Base-by-base conservation (phyloP, 192 early-diverging fungal species). In the Borealophlyctis nickersoniae region DNA sequence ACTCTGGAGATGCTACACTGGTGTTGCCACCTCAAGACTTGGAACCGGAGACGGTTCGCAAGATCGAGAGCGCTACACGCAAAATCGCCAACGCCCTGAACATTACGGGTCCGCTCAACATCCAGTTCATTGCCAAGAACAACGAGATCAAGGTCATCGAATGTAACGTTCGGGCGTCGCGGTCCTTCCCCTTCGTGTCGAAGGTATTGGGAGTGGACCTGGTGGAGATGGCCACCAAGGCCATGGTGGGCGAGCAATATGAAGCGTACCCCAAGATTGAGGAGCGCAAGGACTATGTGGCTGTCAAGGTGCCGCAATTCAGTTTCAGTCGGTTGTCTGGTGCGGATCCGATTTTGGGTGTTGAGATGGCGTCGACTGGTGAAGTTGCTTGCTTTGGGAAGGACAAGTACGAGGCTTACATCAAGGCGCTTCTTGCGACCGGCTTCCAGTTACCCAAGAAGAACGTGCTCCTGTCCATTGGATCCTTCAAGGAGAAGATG, bases 141-240 rank as follows among this genome's bases (percentile, higher is more conserved):
- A 95, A 95, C 71, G 94, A 97, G 74, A 93, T 99, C 80, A 99
- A 99, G 85, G 91, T 99, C 56, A 99, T 99, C 70, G 96, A 99
- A 75, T 99, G 96, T 78, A 99, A 99, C 67, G 86, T 99, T 35
- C 91, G 95, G 55, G 94, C 96, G 0, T 90, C 95, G 22, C 87
- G 96, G 29, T 96, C 93, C 32, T 96, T 96, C 85, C 96, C 95
- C 39, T 99, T 99, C 65, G 92, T 93, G 11, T 96, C 94, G 69
- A 99, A 99, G 83, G 95, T 98, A 4, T 78, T 92, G 16, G 92
- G 91, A 49, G 82, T 94, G 11, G 92, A 99, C 72, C 78, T 99
- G 63, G 95, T 99, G 59, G 95, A 99, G 71, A 88, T 98, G 88
- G 95, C 96, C 1, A 96, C 93, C 66, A 83, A 87, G 72, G 95